Percentiles rank a stretch among this genome's conserved stretches.
phyloP scores from a whole-genome alignment of 1,284 basidiomycete species.

The Ustilago esculenta region DNA sequence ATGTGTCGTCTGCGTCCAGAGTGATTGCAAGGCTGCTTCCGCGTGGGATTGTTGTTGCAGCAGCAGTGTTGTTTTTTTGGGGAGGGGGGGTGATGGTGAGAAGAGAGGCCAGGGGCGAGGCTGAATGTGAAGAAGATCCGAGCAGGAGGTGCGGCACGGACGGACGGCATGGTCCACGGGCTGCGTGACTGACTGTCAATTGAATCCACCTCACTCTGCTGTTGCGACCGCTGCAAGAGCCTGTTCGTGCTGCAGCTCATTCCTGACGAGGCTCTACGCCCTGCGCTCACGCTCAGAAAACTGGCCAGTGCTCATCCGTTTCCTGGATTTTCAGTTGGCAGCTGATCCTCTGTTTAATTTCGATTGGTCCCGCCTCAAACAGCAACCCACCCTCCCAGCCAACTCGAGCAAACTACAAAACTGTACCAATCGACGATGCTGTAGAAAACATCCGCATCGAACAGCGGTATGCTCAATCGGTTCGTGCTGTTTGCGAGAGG shows the following conservation, averaged over 20 bases:
- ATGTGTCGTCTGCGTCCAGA: neutral
- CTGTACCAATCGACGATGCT: no score
- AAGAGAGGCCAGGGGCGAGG: slow-evolving; percentile 4
- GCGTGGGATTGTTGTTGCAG: neutral
- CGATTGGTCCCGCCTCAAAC: no score
- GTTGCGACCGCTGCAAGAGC: no score
- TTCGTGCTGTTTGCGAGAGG: no score
- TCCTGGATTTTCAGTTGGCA: neutral
- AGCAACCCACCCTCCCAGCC: no score
- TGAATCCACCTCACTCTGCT: slow-evolving; percentile 1
- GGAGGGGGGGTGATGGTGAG: slow-evolving; percentile 10
- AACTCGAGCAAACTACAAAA: no score
- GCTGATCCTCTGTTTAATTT: no score
- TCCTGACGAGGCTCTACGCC: slow-evolving; percentile 2
- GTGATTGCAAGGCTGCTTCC: no score
- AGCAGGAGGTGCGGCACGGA: slow-evolving; percentile 9
- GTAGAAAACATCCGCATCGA: no score
- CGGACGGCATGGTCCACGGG: slow-evolving; percentile 3
- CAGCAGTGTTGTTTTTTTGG: neutral
- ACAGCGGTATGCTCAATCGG: no score
- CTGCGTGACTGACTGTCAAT: no score
- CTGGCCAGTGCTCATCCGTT: slow-evolving; percentile 6
- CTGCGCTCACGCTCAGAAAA: neutral
- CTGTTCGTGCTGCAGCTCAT: slow-evolving; percentile 1
- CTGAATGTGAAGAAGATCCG: slow-evolving; percentile 19